These are phyloP conservation scores for Saksenaea oblongispora DNA, from an alignment of 371 early-diverging fungal species.

Conservation along the genomic window DNA sequence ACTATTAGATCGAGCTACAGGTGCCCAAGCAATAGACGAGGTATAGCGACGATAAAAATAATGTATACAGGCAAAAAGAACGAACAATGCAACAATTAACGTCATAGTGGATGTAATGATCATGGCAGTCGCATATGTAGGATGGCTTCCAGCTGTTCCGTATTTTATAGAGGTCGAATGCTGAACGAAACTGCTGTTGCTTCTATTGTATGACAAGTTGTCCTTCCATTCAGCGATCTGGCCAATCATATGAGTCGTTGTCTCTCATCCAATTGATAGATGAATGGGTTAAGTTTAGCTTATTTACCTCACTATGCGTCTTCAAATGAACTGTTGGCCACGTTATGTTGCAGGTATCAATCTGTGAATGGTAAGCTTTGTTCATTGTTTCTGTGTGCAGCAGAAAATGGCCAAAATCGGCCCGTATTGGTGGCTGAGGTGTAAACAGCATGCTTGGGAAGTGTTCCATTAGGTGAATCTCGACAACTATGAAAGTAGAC, in stretches of 20 bases:
- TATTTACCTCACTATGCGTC: not conserved
- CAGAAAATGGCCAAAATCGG: too few species aligned
- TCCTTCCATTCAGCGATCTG: constrained; percentile 6
- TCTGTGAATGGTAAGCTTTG: not conserved
- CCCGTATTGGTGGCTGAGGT: too few species aligned
- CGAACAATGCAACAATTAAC: not conserved
- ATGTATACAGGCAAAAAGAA: not conserved
- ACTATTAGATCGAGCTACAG: constrained; percentile 28
- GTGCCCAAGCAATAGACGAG: constrained; percentile 28
- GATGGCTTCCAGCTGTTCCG: not conserved
- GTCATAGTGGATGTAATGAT: too few species aligned
- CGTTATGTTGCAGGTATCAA: not conserved
- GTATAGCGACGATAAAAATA: constrained; percentile 29
- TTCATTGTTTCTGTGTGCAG: not conserved
- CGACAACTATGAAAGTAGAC: too few species aligned
- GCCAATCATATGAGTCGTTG: constrained; percentile 7
- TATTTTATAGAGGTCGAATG: not conserved
- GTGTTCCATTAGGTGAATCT: too few species aligned
- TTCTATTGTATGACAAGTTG: not conserved
- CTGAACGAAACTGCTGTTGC: not conserved
- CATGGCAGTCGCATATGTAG: not conserved
- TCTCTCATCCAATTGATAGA: constrained; percentile 8
- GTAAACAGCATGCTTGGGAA: too few species aligned
- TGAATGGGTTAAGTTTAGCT: constrained; percentile 1
- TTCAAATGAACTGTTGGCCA: not conserved